Conservation (phyloP, 805 yeast species). For the Cyberlindnera bimundalis region DNA sequence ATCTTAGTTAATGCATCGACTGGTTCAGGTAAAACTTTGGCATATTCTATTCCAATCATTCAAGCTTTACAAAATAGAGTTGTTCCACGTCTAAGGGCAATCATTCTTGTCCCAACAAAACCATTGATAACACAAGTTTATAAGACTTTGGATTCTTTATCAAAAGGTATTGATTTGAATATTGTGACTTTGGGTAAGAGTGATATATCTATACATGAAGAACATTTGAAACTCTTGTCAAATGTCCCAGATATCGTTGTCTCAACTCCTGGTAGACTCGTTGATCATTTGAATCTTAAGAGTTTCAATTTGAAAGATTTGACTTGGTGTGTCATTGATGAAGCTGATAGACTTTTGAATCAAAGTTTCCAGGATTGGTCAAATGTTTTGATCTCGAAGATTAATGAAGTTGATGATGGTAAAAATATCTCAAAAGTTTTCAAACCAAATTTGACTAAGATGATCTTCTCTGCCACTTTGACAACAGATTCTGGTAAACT, state of each 20-base stretch:
- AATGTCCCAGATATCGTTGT: constrained; percentile 64
- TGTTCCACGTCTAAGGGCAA: constrained; percentile 71
- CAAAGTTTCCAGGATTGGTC: constrained; percentile 95
- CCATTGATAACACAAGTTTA: constrained; percentile 84
- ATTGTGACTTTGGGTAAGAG: constrained; percentile 57
- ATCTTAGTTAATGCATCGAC: constrained; percentile 89
- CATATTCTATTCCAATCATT: constrained; percentile 80
- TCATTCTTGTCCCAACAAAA: constrained; percentile 85
- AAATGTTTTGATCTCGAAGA: constrained; percentile 40
- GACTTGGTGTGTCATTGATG: constrained; percentile 68
- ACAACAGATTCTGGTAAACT: constrained; percentile 91
- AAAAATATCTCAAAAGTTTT: constrained; percentile 28
- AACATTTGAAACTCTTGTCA: constrained; percentile 44
- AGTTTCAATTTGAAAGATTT: constrained; percentile 48
- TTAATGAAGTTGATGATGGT: constrained; percentile 28
- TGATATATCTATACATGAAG: constrained; percentile 54
- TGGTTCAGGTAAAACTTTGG: constrained; percentile 93
- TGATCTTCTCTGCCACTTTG: constrained; percentile 89
- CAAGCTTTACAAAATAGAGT: constrained; percentile 59
- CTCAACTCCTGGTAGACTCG: constrained; percentile 77
- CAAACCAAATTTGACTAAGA: constrained; percentile 45
- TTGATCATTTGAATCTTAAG: constrained; percentile 56
- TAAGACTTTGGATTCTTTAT: constrained; percentile 52
- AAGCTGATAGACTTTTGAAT: constrained; percentile 77
- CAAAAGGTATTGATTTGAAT: constrained; percentile 65